Evolutionary conservation across 1,139 yeast genomes (phyloP), one percentile per base, ranked within the genome.

Genomic region (Arxiozyma slooffiae): DNA sequence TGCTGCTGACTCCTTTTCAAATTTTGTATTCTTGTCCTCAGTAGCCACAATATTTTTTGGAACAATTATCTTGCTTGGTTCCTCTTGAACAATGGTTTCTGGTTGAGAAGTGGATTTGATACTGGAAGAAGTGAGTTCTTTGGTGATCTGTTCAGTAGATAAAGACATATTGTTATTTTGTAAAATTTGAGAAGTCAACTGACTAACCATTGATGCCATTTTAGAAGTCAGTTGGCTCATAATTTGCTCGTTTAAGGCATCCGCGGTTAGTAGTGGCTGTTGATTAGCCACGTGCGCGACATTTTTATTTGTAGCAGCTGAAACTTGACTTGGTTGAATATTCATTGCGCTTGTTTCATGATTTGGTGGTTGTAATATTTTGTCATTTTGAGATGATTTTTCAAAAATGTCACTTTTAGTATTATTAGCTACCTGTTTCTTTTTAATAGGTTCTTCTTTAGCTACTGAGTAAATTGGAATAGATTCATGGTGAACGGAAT

Each of bases 161-260:
- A 41, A 2, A 6, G 37, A 22, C n/a, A 38, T 21, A 21, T 45
- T 45, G 18, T 21, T 22, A 20, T 24, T 24, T 38, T 46, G 41
- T 44, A 48, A 39, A 18, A 43, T 18, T 34, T 38, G 26, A 17
- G 39, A 18, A 8, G 47, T 48, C 18, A 48, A 26, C 17, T 48
- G 38, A 40, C 47, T 20, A 22, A 48, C 47, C 47, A 48, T 48
- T 7, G 47, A 39, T 5, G 46, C 43, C 36, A 48, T 41, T 22
- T 39, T 48, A 23, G 40, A 34, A 38, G 34, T 48, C 11, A 48
- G 6, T 38, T 43, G 24, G 18, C 21, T 38, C 47, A 48, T 43
- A 26, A 48, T 44, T 26, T 48, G 40, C 23, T 42, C 46, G 17
- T 44, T 41, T 26, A 47, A 34, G 16, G 34, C 30, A 21, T 44